A percentile compares a stretch with the other conserved stretches of the same genome.
Conservation (phyloP, 1,284 basidiomycete genomes). For the Uromyces viciae-fabae region DNA sequence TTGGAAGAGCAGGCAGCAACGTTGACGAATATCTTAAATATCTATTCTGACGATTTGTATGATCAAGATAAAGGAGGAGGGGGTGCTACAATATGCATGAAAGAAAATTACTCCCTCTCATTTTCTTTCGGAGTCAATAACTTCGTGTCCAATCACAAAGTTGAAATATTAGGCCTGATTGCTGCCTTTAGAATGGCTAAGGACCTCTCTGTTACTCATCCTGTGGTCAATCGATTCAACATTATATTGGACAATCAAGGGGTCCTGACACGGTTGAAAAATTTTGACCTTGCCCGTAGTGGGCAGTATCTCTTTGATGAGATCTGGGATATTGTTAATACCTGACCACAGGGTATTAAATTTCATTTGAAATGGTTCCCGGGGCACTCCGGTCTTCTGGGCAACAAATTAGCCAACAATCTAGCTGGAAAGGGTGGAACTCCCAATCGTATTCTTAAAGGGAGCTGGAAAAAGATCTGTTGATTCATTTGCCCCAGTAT, state of each 20-base stretch:
- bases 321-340: no score
- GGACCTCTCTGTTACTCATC: no score
- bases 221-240: not conserved
- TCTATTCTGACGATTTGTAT: not conserved
- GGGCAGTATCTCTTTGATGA: no score
- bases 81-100: not conserved
- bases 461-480: no score
- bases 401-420: no score
- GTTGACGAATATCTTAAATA: not conserved
- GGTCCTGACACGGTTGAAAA: not conserved
- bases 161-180: not conserved
- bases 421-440: no score
- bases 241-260: not conserved
- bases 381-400: no score
- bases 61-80: not conserved
- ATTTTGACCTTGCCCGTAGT: no score
- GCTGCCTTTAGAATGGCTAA: not conserved
- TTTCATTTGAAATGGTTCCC: no score
- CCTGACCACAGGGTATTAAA: no score
- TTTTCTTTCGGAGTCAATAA: not conserved
- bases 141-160: conserved; percentile 3
- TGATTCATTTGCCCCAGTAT: no score
- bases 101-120: not conserved
- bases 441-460: no score
- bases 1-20: not conserved